Base-by-base conservation (phyloP, 1,139 yeast species). In the Waltiozyma sp. region DNA sequence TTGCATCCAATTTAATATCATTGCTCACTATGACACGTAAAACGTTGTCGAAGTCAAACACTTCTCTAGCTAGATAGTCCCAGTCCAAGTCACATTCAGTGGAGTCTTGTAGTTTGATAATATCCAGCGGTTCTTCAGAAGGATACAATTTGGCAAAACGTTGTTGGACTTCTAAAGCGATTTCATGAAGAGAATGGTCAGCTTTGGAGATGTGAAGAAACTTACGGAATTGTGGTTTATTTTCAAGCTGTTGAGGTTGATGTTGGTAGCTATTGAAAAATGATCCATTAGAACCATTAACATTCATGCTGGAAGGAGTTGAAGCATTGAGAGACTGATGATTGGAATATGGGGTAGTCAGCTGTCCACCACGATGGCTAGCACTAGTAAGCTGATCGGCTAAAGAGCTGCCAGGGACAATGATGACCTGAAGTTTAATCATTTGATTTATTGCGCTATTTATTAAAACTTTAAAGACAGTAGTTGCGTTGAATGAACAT, bases 21-120 rank as follows among this genome's bases (percentile, higher is more conserved):
- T 68, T 66, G 26, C 63, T 62, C n/a, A 78, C 65, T 3, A 79
- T 55, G 1, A 80, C 79, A 41, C 80, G 63, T 15, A 83, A 67
- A 3, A 73, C 60, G 48, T 75, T 80, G 38, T 75, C 77, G 24
- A 69, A 64, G 28, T 64, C 69, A 54, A 84, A 80, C 8, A 82
- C 78, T 51, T 81, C 86, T 9, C 70, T 70, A 0, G 78, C 80
- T 4, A 60, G 49, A 51, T 77, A 84, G 46, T 83, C 94, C 0
- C 88, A 87, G 58, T 84, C 94, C 50, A 85, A 63, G 57, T 85
- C 94, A 53, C 88, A 82, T 47, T 70, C 69, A 46, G 75, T 72
- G 28, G 62, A 60, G 57, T 84, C 89, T 55, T 83, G 91, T 10
- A 83, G 61, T 41, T 75, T 72, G 19, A 70, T 63, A 35, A 84